Evolutionary conservation across 1,284 basidiomycete genomes (phyloP), one percentile per base, ranked within the genome.

Genomic region (Acaromyces ingoldii): DNA sequence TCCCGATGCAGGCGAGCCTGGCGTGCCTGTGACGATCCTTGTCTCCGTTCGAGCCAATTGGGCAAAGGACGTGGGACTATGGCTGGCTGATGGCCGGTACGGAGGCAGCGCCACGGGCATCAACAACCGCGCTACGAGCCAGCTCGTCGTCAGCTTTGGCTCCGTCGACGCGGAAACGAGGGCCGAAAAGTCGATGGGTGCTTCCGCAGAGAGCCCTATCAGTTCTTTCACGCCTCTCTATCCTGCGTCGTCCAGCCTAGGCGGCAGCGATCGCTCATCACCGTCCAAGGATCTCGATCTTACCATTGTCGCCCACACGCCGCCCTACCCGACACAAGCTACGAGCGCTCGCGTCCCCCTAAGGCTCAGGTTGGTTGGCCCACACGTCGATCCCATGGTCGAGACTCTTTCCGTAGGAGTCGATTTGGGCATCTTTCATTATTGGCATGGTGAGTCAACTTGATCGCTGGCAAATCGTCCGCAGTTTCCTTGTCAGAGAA

Each of bases 1-100:
- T 6, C 45, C 45, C 11, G 38, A 34, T 21, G 30, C 24, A 13
- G 45, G 45, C 26, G 45, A 48, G 19, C 24, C 19, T 5, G 45
- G 45, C 33, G 28, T 48, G 11, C 45, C 45, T 2, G n/a, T 48
- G 9, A 48, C 45, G 10, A 41, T 48, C 19, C 10, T 48, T 9
- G 45, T 26, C 19, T 31, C 22, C 28, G 19, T 48, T 2, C 26
- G 30, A 22, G 15, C 39, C 38, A 28, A 41, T n/a, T 41, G 39
- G 39, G 39, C 39, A 4, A 11, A 19, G 2, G 22, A 41, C 13
- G n/a, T 41, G 22, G 39, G 39, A 15, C 26, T 41, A 13, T 28
- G 15, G 26, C 26, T 41, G 5, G 26, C 21, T 6, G 26, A 28
- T 22, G 39, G 21, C 2, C 22, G 22, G 13, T 22, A n/a, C 26